Percentiles rank a stretch among this genome's conserved stretches.
These are phyloP conservation scores for Taxawa tesnikishii DNA, from an alignment of 2,329 filamentous ascomycete species.

Conservation along the genomic window DNA sequence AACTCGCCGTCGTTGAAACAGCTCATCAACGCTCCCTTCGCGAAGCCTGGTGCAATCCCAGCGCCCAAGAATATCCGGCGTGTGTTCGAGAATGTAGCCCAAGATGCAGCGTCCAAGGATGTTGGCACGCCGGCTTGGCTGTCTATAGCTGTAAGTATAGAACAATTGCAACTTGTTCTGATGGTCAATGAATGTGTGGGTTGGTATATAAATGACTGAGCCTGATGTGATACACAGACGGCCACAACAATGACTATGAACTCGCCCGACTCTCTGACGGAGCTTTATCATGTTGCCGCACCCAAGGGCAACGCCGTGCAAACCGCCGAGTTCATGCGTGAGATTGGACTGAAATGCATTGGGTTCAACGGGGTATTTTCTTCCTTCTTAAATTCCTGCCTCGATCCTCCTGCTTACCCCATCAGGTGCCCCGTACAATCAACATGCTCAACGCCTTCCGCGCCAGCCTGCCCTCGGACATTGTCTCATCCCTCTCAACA, in stretches of 20 bases:
- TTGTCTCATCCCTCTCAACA: constrained; percentile 43
- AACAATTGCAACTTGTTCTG: too few relatives aligned
- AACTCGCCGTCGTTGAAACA: constrained; percentile 60
- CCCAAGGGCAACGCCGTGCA: constrained; percentile 25
- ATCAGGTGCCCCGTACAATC: constrained; percentile 69
- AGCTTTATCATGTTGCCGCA: constrained; percentile 41
- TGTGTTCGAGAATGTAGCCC: constrained; percentile 52
- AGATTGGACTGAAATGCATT: constrained; percentile 66
- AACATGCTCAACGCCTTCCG: constrained; percentile 68
- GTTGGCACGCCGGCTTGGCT: constrained; percentile 56
- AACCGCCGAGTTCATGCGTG: constrained; percentile 60
- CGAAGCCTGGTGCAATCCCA: constrained; percentile 51
- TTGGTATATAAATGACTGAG: too few relatives aligned
- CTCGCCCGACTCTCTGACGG: constrained; percentile 60
- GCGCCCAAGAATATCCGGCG: constrained; percentile 51
- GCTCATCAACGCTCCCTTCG: constrained; percentile 58
- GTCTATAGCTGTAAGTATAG: constrained; percentile 43
- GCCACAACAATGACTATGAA: constrained; percentile 80
- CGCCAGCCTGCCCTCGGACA: constrained; percentile 44
- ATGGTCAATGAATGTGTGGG: too few relatives aligned
- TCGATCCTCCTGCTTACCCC: too few relatives aligned
- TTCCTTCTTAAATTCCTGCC: too few relatives aligned
- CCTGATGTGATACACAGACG: too few relatives aligned
- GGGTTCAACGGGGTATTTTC: constrained; percentile 63
- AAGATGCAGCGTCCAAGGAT: constrained; percentile 48